phyloP scores from a whole-genome alignment of 2,329 filamentous ascomycete species.

The Trichoderma sp. region DNA sequence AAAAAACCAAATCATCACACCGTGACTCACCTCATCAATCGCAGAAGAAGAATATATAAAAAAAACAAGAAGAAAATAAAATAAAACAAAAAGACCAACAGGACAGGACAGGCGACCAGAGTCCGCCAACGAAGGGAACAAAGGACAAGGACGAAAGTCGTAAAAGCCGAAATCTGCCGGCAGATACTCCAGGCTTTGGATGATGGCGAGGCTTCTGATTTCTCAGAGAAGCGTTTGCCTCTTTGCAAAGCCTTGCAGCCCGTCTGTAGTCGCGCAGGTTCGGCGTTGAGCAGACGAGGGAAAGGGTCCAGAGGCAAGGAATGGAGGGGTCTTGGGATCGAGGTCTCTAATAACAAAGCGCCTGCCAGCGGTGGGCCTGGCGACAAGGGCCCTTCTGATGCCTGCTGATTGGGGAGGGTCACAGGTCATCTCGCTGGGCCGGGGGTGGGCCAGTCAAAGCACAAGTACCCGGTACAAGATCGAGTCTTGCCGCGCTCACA shows the following conservation, averaged over 20 bases:
- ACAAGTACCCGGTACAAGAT: background rate
- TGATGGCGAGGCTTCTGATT: conserved; percentile 2
- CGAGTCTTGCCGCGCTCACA: conserved; percentile 18
- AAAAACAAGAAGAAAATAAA: background rate
- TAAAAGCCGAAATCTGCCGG: conserved; percentile 18
- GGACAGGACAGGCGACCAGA: background rate
- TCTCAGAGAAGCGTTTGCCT: background rate
- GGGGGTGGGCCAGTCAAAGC: background rate
- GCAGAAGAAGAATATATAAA: background rate
- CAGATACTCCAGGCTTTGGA: background rate
- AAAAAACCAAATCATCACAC: background rate
- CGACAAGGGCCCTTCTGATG: conserved; percentile 17
- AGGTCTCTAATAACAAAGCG: conserved; percentile 24
- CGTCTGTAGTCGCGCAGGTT: conserved; percentile 17
- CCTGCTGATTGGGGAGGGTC: conserved; percentile 23
- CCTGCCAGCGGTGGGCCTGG: conserved; percentile 9
- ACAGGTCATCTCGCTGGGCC: conserved; percentile 17
- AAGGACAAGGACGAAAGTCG: background rate
- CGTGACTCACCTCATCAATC: conserved; percentile 21
- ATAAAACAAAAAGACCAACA: background rate
- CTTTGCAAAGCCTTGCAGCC: conserved; percentile 18
- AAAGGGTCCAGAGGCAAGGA: conserved; percentile 22
- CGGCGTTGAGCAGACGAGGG: conserved; percentile 22
- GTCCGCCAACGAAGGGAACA: background rate
- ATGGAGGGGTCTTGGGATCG: conserved; percentile 24